Percentiles rank a stretch among this genome's conserved stretches.
phyloP scores from a whole-genome alignment of 345 rosid genomes.

The Bruguiera parviflora region DNA sequence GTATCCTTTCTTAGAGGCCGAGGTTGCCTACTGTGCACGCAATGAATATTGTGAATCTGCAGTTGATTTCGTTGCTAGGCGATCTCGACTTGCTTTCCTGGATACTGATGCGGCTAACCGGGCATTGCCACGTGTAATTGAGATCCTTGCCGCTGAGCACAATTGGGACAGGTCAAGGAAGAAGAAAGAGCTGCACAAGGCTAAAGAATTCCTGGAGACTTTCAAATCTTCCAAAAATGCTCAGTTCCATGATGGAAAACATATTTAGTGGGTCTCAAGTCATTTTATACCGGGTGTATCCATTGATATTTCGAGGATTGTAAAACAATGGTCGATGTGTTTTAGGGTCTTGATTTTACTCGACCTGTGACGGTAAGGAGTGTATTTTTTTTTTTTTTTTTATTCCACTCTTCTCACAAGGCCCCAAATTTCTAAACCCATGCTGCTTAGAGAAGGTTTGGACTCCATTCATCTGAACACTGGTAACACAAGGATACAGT shows the following conservation, averaged over 20 bases:
- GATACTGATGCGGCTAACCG: conserved; percentile 90
- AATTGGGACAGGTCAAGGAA: conserved; percentile 71
- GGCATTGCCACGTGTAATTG: conserved; percentile 75
- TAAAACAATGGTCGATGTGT: background rate
- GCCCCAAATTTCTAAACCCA: background rate
- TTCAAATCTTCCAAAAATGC: conserved; percentile 93
- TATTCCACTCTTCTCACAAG: background rate
- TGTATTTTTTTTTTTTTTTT: conserved; percentile 1
- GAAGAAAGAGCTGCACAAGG: conserved; percentile 65
- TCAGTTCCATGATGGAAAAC: conserved; percentile 88
- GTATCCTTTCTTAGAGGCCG: conserved; percentile 65
- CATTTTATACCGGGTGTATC: background rate
- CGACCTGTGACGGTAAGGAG: conserved; percentile 15
- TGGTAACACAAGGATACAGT: background rate
- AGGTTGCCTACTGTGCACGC: conserved; percentile 86
- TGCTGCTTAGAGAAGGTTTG: conserved; percentile 2
- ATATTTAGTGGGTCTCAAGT: conserved; percentile 38
- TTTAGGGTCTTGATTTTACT: conserved; percentile 17
- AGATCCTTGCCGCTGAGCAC: conserved; percentile 71
- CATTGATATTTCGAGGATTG: background rate
- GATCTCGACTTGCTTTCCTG: conserved; percentile 89
- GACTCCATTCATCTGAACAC: conserved; percentile 1
- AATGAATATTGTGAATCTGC: conserved; percentile 90
- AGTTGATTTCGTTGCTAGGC: conserved; percentile 87
- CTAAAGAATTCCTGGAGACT: conserved; percentile 64